These are phyloP conservation scores for Colletotrichum costaricense DNA, from an alignment of 2,329 filamentous ascomycete genomes.

Conservation along the genomic window DNA sequence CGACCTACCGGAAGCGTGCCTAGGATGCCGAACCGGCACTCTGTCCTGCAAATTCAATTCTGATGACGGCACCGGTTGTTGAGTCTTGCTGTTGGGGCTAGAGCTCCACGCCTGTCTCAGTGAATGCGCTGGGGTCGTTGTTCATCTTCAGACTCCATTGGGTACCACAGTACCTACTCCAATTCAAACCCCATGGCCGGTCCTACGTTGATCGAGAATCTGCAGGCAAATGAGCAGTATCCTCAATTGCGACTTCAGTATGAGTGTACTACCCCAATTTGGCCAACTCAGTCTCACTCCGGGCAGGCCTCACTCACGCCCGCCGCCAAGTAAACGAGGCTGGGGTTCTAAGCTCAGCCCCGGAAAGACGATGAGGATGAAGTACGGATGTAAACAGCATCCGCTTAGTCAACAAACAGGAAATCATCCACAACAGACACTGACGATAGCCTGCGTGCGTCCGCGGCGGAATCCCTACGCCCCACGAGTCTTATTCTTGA, in stretches of 20 bases:
- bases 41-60: background rate
- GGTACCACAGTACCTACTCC: background rate
- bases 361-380: background rate
- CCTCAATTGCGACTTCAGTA: background rate
- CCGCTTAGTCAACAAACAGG: background rate
- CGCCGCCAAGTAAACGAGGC: background rate
- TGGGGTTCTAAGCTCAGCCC: background rate
- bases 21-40: slow-evolving; percentile 21
- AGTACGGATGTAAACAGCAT: background rate
- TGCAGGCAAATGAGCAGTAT: background rate
- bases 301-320: background rate
- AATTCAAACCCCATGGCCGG: background rate
- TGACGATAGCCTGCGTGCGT: background rate
- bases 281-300: background rate
- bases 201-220: background rate
- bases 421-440: background rate
- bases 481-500: background rate
- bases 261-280: background rate
- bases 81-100: background rate
- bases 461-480: background rate
- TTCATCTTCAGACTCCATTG: background rate
- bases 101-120: background rate
- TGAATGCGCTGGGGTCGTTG: background rate
- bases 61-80: slow-evolving; percentile 1
- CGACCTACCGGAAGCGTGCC: slow-evolving; percentile 26